phyloP scores from a whole-genome alignment of 805 yeast genomes.

The Cyberlindnera amylophila region DNA sequence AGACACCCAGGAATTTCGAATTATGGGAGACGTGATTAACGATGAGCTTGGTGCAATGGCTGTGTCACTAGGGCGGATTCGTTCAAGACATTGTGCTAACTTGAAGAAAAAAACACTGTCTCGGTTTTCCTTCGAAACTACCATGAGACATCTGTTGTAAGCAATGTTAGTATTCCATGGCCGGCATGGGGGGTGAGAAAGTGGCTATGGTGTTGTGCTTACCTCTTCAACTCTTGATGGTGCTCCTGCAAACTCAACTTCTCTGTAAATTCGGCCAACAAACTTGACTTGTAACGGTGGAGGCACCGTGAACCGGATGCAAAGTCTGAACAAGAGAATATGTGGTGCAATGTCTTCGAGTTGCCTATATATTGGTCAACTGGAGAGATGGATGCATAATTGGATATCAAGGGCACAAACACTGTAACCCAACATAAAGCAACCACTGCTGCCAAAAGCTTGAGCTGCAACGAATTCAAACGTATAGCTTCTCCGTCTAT shows the following conservation, averaged over 20 bases:
- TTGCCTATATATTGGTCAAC: background rate
- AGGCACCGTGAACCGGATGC: conserved; percentile 13
- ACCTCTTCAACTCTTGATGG: conserved; percentile 1
- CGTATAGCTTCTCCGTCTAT: no score
- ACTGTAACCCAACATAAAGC: no score
- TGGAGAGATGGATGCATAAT: background rate
- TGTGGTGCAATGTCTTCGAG: conserved; percentile 7
- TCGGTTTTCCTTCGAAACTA: conserved; percentile 7
- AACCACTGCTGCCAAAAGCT: no score
- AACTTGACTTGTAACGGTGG: conserved; percentile 4
- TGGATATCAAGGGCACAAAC: background rate
- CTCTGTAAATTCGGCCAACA: conserved; percentile 1
- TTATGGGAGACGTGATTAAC: no score
- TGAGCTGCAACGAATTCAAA: no score
- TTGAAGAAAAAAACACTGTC: conserved; percentile 8
- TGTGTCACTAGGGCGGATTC: no score
- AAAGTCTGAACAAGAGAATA: conserved; percentile 13
- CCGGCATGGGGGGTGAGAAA: background rate
- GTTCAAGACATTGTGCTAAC: conserved; percentile 6
- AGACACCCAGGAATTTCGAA: no score
- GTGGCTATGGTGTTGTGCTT: background rate
- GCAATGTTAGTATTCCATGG: conserved; percentile 1
- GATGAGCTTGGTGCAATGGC: no score
- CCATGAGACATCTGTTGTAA: conserved; percentile 10
- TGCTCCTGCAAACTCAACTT: background rate